Conservation (phyloP, 2,329 filamentous ascomycete genomes). For the Exophiala sideris region DNA sequence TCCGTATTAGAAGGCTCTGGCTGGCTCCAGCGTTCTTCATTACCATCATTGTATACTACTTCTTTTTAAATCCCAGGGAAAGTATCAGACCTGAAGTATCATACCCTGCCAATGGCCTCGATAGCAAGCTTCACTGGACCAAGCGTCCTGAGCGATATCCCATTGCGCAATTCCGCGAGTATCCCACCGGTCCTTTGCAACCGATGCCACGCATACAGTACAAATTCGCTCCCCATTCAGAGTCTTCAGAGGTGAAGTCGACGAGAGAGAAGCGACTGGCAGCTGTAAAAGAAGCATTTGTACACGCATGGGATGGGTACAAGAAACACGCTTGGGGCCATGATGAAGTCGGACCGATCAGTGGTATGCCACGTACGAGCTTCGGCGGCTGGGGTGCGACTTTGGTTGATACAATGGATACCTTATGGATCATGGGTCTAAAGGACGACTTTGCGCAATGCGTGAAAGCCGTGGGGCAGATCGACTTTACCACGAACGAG, state of each 20-base stretch:
- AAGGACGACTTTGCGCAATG: conserved; percentile 64
- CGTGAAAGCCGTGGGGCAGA: conserved; percentile 53
- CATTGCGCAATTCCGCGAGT: conserved; percentile 14
- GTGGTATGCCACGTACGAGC: conserved; percentile 51
- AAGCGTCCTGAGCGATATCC: conserved; percentile 26
- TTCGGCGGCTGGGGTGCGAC: conserved; percentile 68
- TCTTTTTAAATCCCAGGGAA: conserved; percentile 18
- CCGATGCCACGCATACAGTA: conserved; percentile 27
- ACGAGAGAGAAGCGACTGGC: conserved; percentile 33
- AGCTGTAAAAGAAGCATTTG: conserved; percentile 51
- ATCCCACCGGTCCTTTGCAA: conserved; percentile 21
- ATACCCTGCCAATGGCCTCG: conserved; percentile 1
- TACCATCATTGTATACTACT: conserved; percentile 22
- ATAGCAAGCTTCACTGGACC: conserved; percentile 17
- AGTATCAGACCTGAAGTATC: neutral
- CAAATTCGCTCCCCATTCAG: conserved; percentile 22
- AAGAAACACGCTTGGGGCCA: conserved; percentile 61
- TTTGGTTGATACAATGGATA: conserved; percentile 65
- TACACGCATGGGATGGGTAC: conserved; percentile 60
- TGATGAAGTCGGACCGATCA: conserved; percentile 61
- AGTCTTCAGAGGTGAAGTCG: conserved; percentile 15
- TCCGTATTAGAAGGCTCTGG: conserved; percentile 25
- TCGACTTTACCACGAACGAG: conserved; percentile 52
- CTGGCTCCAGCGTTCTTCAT: conserved; percentile 24
- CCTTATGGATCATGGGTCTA: conserved; percentile 70